phyloP scores from a whole-genome alignment of 495 filamentous ascomycete genomes.

The Talaromyces stipitatus region DNA sequence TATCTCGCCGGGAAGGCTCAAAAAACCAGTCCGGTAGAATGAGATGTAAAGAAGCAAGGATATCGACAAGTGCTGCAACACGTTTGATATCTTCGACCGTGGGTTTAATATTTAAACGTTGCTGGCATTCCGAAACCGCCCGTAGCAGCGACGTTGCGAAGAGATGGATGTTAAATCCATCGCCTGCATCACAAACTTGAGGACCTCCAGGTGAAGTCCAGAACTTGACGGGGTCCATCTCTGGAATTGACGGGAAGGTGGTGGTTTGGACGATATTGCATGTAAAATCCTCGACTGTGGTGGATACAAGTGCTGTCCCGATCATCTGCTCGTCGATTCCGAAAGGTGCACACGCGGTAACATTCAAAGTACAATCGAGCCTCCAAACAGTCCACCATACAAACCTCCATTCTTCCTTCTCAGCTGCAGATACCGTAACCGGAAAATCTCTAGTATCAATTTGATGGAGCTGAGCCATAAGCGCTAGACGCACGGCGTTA shows the following conservation, averaged over 20 bases:
- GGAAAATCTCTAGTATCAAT: background rate
- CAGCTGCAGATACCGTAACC: background rate
- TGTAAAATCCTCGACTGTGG: constrained; percentile 1
- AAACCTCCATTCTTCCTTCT: constrained; percentile 4
- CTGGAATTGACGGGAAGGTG: background rate
- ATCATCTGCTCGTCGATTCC: constrained; percentile 3
- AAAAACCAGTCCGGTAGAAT: constrained; percentile 4
- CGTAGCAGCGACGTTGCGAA: constrained; percentile 2
- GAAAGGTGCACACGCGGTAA: constrained; percentile 1
- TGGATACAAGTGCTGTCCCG: constrained; percentile 1
- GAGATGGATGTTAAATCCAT: constrained; percentile 1
- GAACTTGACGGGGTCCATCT: constrained; percentile 6
- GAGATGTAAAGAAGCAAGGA: background rate
- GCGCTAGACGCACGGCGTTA: constrained; percentile 1
- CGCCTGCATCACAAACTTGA: background rate
- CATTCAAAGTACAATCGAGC: constrained; percentile 5
- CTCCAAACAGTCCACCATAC: constrained; percentile 7
- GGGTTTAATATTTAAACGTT: background rate
- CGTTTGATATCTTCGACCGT: constrained; percentile 1
- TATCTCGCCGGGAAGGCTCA: background rate
- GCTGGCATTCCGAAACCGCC: constrained; percentile 4
- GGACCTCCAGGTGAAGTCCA: background rate
- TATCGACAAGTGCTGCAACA: background rate
- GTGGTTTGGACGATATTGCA: background rate
- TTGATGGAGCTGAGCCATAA: constrained; percentile 7